Conservation (phyloP, 345 rosid species). For the Gossypium arboreum region DNA sequence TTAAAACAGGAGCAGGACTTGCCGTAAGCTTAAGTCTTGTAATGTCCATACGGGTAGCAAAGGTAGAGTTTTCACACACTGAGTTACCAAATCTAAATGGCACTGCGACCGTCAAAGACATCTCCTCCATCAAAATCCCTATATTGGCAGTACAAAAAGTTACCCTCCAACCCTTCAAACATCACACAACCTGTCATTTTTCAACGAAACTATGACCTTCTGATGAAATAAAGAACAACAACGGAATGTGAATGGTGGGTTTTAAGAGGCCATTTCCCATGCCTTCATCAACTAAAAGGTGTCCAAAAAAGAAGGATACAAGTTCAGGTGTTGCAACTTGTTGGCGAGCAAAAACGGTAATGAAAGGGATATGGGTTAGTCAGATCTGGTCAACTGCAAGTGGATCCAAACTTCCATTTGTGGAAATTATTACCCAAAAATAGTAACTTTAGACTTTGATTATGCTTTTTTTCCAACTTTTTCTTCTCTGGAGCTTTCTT, state of each 20-base stretch:
- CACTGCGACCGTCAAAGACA: constrained; percentile 43
- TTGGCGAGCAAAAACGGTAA: constrained; percentile 24
- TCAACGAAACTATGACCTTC: constrained; percentile 42
- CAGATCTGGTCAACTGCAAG: constrained; percentile 45
- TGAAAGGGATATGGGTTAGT: constrained; percentile 31
- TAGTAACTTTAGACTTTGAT: constrained; percentile 16
- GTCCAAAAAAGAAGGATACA: constrained; percentile 24
- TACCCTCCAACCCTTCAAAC: constrained; percentile 34
- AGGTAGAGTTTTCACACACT: constrained; percentile 37
- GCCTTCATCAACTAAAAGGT: constrained; percentile 26
- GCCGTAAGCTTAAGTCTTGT: constrained; percentile 40
- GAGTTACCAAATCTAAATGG: constrained; percentile 55
- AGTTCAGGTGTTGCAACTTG: constrained; percentile 26
- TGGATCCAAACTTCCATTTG: constrained; percentile 35
- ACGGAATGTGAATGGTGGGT: constrained; percentile 26
- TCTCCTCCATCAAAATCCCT: constrained; percentile 66
- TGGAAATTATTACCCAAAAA: constrained; percentile 25
- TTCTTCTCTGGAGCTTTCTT: constrained; percentile 36
- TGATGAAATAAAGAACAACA: constrained; percentile 30
- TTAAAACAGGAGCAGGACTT: constrained; percentile 29
- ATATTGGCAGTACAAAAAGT: constrained; percentile 37
- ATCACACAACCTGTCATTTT: constrained; percentile 45
- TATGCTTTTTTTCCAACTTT: constrained; percentile 21
- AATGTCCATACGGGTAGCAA: constrained; percentile 33
- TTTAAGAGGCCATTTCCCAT: constrained; percentile 44